Conservation (phyloP, 176 grass and related monocot genomes). For the Bonia amplexicaulis region DNA sequence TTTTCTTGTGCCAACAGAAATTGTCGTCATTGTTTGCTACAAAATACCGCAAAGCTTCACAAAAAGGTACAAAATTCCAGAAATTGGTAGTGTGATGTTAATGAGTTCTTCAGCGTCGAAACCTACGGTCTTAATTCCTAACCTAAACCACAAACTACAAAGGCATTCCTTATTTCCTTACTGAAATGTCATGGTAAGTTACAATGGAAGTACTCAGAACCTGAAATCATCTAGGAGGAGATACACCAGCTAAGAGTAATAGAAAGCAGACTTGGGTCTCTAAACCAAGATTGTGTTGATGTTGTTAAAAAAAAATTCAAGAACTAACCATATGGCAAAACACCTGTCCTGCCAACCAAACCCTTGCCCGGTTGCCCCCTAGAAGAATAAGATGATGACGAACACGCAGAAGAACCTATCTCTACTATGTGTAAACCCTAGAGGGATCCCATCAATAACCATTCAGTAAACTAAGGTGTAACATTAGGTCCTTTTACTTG, state of each 20-base stretch:
- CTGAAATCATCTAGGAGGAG: not conserved
- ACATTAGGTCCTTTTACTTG: not conserved
- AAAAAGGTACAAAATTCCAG: not conserved
- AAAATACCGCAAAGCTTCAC: not conserved
- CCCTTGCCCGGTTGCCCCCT: not conserved
- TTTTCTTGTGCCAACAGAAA: not conserved
- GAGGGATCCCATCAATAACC: not conserved
- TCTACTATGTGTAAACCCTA: not conserved
- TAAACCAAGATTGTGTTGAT: not conserved
- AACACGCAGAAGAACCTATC: not conserved
- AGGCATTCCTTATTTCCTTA: not conserved
- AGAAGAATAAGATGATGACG: not conserved
- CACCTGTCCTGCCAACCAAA: not conserved
- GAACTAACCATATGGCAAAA: not conserved
- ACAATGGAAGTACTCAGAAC: not conserved
- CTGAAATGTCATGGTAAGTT: not conserved
- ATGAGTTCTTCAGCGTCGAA: not conserved
- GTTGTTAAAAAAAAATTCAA: not conserved
- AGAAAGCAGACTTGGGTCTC: not conserved
- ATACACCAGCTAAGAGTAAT: not conserved
- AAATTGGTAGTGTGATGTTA: not conserved
- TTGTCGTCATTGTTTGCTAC: not conserved
- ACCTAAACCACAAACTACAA: not conserved
- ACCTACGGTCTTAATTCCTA: not conserved
- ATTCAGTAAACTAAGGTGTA: not conserved